Conservation (phyloP, 495 filamentous ascomycete species). For the Clohesyomyces aquaticus region DNA sequence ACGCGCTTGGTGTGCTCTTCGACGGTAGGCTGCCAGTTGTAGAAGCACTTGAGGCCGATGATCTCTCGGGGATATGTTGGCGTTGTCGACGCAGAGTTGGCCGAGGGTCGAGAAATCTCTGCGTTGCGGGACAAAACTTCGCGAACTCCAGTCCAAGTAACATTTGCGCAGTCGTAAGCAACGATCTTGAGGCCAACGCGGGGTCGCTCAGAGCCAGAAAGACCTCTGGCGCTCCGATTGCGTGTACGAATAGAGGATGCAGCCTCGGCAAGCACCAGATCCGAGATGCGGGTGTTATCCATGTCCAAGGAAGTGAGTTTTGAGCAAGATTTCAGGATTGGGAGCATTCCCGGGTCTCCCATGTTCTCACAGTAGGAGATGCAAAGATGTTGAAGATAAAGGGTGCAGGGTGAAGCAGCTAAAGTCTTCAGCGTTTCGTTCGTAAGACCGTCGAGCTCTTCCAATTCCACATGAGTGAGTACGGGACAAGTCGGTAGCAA, state of each 20-base stretch:
- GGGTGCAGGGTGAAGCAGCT: constrained; percentile 72
- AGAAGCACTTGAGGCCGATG: constrained; percentile 88
- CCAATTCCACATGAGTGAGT: constrained; percentile 86
- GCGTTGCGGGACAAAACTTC: constrained; percentile 85
- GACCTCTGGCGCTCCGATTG: constrained; percentile 59
- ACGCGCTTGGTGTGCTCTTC: constrained; percentile 89
- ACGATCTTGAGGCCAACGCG: constrained; percentile 72
- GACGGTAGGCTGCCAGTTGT: constrained; percentile 92
- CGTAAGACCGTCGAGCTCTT: constrained; percentile 78
- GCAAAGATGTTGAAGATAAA: constrained; percentile 74
- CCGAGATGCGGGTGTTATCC: constrained; percentile 91
- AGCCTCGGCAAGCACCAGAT: constrained; percentile 86
- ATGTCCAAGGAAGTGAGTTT: constrained; percentile 74
- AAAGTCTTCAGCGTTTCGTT: constrained; percentile 73
- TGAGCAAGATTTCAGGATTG: constrained; percentile 74
- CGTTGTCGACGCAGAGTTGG: constrained; percentile 41
- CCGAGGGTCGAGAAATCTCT: constrained; percentile 54
- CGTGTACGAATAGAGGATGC: constrained; percentile 66
- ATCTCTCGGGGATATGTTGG: constrained; percentile 68
- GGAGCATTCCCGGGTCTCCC: constrained; percentile 83
- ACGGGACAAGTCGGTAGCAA: constrained; percentile 74
- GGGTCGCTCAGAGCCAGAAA: constrained; percentile 46
- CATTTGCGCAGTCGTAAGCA: constrained; percentile 84
- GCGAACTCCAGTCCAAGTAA: constrained; percentile 91
- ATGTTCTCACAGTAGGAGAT: constrained; percentile 88